A percentile compares a stretch with the other conserved stretches of the same genome.
Evolutionary conservation across 2,329 filamentous ascomycete genomes (phyloP).

Genomic region (Aureobasidium sp.): DNA sequence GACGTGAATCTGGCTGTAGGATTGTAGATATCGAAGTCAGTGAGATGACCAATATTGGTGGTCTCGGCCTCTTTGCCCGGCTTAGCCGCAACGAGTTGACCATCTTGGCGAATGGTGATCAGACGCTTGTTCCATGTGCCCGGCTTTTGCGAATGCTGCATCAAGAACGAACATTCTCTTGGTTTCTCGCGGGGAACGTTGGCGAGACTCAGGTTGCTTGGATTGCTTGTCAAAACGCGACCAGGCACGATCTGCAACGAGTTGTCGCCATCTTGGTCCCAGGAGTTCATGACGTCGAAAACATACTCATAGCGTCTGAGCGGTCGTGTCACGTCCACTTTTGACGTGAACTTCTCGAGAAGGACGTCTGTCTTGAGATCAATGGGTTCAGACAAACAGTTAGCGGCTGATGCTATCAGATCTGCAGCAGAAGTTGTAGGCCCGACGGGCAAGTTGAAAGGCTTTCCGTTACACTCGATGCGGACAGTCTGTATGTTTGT

Average conservation of each 20-base stretch:
- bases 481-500: constrained; percentile 50
- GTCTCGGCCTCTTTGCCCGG: constrained; percentile 60
- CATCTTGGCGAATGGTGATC: constrained; percentile 63
- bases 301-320: constrained; percentile 80
- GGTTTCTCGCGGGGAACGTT: constrained; percentile 58
- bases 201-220: constrained; percentile 55
- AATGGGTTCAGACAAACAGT: constrained; percentile 55
- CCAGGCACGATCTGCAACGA: constrained; percentile 58
- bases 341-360: constrained; percentile 60
- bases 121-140: constrained; percentile 86
- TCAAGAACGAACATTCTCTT: constrained; percentile 55
- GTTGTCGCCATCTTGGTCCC: constrained; percentile 76
- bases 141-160: constrained; percentile 73
- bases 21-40: constrained; percentile 86
- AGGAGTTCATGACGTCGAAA: constrained; percentile 83
- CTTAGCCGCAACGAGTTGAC: constrained; percentile 65
- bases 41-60: constrained; percentile 69
- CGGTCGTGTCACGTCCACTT: constrained; percentile 70
- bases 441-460: constrained; percentile 62
- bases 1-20: constrained; percentile 60
- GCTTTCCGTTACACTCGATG: constrained; percentile 63
- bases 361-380: constrained; percentile 60
- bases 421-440: constrained; percentile 67
- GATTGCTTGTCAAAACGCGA: constrained; percentile 41
- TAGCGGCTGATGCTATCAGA: constrained; percentile 59